Evolutionary conservation across 2,329 filamentous ascomycete species (phyloP).

Genomic region (Lachnellula occidentalis): DNA sequence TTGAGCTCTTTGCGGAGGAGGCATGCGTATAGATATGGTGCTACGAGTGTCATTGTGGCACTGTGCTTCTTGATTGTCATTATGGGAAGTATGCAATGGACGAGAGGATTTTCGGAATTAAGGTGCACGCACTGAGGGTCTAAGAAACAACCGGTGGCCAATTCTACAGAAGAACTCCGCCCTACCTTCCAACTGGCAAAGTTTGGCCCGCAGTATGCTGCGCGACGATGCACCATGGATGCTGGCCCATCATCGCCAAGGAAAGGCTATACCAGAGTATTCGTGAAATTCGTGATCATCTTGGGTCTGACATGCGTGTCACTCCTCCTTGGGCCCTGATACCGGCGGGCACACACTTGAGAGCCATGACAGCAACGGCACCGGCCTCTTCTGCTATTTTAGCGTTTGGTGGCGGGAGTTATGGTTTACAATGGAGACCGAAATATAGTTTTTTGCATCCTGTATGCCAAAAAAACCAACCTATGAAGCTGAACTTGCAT

Average conservation of each 20-base stretch:
- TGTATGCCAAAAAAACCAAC: too few species aligned
- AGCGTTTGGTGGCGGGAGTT: conserved; percentile 46
- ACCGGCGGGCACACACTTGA: conserved; percentile 94
- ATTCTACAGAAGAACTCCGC: too few species aligned
- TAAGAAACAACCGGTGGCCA: not conserved
- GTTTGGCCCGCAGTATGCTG: too few species aligned
- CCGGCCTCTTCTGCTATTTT: conserved; percentile 97
- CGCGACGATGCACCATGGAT: too few species aligned
- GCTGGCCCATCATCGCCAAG: too few species aligned
- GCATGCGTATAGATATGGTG: conserved; percentile 65
- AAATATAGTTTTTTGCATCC: too few species aligned
- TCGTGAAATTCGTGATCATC: conserved; percentile 84
- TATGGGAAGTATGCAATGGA: conserved; percentile 74
- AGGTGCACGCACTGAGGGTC: conserved; percentile 22
- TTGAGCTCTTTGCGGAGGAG: conserved; percentile 46
- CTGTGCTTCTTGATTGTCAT: conserved; percentile 59
- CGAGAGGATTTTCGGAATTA: conserved; percentile 43
- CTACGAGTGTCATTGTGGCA: conserved; percentile 52
- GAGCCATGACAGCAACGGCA: conserved; percentile 94
- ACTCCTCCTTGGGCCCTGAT: conserved; percentile 91
- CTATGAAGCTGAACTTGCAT: too few species aligned
- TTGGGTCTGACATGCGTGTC: conserved; percentile 93
- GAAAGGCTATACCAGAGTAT: too few species aligned
- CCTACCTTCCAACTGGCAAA: too few species aligned
- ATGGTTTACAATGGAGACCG: too few species aligned